Evolutionary conservation across 2,329 filamentous ascomycete genomes (phyloP).

Genomic region (Phaeosphaeriaceae sp.): DNA sequence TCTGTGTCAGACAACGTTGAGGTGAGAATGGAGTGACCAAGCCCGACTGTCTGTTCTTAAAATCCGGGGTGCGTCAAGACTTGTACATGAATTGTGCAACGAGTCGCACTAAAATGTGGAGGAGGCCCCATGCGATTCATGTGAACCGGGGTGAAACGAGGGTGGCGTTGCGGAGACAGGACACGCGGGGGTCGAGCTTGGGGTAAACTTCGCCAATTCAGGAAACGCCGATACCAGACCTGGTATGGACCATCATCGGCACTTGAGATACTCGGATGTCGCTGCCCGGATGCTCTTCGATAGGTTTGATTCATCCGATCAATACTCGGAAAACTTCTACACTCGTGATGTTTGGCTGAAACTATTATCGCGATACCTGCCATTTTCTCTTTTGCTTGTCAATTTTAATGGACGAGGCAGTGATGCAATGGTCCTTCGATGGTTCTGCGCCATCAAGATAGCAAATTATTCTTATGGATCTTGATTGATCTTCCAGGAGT

Average conservation of each 20-base stretch:
- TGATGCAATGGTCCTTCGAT: neutral
- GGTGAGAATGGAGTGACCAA: neutral
- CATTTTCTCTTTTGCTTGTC: neutral
- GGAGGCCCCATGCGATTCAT: constrained; percentile 6
- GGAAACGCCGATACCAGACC: neutral
- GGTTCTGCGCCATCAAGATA: neutral
- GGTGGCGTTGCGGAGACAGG: constrained; percentile 17
- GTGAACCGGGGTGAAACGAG: constrained; percentile 5
- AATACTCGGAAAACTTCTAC: neutral
- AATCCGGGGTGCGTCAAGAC: neutral
- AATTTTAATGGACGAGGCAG: neutral
- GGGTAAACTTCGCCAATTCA: neutral
- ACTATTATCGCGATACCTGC: neutral
- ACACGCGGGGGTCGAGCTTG: constrained; percentile 1
- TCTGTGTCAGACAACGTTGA: neutral
- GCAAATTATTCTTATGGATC: neutral
- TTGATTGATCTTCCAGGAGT: neutral
- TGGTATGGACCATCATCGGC: neutral
- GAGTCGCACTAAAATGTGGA: constrained; percentile 14
- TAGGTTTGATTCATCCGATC: neutral
- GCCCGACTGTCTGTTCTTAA: neutral
- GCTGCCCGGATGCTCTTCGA: neutral
- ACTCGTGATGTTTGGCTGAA: neutral
- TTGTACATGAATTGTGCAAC: neutral
- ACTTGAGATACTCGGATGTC: neutral